phyloP scores from a whole-genome alignment of 208 protist genomes.

The Acanthamoeba healyi region DNA sequence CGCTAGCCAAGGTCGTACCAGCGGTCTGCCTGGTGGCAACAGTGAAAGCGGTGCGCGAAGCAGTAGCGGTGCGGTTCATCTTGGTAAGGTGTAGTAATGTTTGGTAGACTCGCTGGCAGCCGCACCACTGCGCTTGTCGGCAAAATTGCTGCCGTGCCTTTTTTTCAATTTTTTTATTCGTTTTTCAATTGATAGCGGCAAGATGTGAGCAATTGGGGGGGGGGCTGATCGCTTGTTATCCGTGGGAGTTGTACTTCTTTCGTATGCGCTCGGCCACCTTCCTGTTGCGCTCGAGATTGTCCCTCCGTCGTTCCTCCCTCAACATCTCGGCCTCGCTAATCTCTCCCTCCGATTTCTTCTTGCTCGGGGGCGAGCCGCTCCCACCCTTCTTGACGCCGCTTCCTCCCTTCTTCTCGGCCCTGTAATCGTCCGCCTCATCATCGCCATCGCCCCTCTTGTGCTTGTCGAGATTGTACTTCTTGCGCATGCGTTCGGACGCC shows the following conservation, averaged over 20 bases:
- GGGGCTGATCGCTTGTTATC: too few relatives aligned
- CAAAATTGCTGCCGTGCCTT: background rate
- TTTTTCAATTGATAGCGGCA: background rate
- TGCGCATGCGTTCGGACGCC: slow-evolving; percentile 1
- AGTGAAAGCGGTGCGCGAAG: background rate
- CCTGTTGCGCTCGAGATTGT: background rate
- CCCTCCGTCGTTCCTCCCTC: background rate
- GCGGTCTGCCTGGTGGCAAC: background rate
- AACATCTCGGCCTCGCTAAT: too few relatives aligned
- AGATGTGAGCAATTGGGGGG: background rate
- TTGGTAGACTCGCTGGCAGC: too few relatives aligned
- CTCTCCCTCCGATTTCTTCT: background rate
- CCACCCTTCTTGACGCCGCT: background rate
- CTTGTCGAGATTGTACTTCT: background rate
- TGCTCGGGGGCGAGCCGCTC: background rate
- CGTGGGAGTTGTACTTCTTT: background rate
- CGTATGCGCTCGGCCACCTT: background rate
- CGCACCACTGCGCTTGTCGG: background rate
- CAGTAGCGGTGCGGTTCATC: background rate
- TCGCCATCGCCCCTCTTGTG: background rate
- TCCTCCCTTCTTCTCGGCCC: background rate
- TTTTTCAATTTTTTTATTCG: background rate
- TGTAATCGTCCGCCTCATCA: background rate
- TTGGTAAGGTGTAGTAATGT: background rate
- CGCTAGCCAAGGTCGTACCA: background rate